These are phyloP conservation scores for Aspergillus cavernicola DNA, from an alignment of 495 filamentous ascomycete genomes.

Conservation along the genomic window DNA sequence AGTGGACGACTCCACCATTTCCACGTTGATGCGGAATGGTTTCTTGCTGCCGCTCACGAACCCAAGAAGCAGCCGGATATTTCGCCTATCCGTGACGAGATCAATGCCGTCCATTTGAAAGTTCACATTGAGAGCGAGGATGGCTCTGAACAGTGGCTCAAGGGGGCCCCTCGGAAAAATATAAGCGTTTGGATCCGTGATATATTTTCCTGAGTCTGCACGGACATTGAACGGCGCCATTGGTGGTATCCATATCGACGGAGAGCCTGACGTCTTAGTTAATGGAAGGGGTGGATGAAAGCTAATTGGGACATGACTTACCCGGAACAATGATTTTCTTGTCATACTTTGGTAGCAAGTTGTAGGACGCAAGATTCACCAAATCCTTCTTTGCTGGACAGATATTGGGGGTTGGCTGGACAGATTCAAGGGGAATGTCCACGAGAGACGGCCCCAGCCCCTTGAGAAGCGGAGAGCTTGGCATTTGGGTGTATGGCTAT, in stretches of 20 bases:
- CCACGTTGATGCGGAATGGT: constrained; percentile 1
- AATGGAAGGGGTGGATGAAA: not conserved
- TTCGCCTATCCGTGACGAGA: not conserved
- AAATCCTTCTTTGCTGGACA: not conserved
- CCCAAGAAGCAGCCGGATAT: not conserved
- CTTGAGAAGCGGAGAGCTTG: not conserved
- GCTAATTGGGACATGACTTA: not conserved
- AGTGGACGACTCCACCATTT: not conserved
- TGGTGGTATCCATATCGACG: not conserved
- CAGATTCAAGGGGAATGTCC: constrained; percentile 6
- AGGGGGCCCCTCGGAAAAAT: not conserved
- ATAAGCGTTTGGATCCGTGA: not conserved
- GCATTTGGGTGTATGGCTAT: not conserved
- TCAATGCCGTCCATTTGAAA: not conserved
- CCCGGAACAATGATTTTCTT: not conserved
- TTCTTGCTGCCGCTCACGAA: not conserved
- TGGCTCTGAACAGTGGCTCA: constrained; percentile 4
- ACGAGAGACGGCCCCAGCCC: not conserved
- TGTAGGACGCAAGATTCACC: not conserved
- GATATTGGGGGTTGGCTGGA: not conserved
- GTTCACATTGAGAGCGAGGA: not conserved
- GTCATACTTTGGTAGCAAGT: not conserved
- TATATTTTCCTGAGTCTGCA: constrained; percentile 1
- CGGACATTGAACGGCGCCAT: not conserved
- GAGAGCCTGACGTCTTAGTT: not conserved